These are phyloP conservation scores for Arabis alpina DNA, from an alignment of 345 rosid species.

Conservation along the genomic window DNA sequence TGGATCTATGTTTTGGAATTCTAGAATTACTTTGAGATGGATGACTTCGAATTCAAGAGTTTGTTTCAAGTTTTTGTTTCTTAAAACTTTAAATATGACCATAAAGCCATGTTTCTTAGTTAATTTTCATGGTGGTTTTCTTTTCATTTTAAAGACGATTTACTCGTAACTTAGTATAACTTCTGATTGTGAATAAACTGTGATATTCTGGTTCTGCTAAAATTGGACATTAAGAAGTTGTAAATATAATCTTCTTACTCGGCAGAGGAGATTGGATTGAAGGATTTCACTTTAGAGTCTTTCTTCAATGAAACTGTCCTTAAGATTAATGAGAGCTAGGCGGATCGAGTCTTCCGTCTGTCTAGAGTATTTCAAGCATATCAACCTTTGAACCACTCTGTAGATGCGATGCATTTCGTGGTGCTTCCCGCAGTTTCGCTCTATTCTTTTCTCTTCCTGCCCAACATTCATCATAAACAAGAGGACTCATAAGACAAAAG, in stretches of 20 bases:
- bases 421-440: conserved; percentile 59
- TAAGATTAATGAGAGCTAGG: conserved; percentile 68
- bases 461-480: background rate
- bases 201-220: too few species aligned
- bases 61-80: conserved; percentile 26
- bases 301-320: conserved; percentile 55
- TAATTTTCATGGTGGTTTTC: background rate
- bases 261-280: too few species aligned
- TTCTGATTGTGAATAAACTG: too few species aligned
- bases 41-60: conserved; percentile 13
- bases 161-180: background rate
- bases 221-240: too few species aligned
- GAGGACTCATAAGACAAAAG: conserved; percentile 1
- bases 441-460: conserved; percentile 74
- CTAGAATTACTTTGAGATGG: background rate
- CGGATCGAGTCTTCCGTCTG: conserved; percentile 70
- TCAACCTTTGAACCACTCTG: conserved; percentile 62
- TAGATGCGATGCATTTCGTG: conserved; percentile 54
- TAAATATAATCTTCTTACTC: too few species aligned
- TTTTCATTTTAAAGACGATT: too few species aligned
- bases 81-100: background rate
- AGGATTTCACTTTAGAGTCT: conserved; percentile 34
- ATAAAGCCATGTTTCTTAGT: background rate
- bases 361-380: conserved; percentile 74
- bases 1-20: conserved; percentile 28